These are phyloP conservation scores for Amoeboaphelidium occidentale DNA, from an alignment of 371 early-diverging fungal genomes.

Conservation along the genomic window DNA sequence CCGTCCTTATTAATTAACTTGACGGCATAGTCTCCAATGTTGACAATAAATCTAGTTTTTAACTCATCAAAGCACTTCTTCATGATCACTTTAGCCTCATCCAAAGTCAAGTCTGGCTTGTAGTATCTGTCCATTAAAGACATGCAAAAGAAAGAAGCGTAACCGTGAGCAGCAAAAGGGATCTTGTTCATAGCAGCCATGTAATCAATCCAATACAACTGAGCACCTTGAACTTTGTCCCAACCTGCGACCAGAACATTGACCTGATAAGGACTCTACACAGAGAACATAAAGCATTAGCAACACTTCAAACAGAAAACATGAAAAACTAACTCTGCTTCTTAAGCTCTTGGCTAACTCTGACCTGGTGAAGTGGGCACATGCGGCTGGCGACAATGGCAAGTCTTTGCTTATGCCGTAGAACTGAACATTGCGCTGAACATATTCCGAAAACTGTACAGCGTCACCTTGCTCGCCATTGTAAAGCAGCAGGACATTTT, in stretches of 20 bases:
- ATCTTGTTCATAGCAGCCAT: slow-evolving; percentile 50
- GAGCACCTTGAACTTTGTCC: slow-evolving; percentile 35
- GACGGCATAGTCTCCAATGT: slow-evolving; percentile 52
- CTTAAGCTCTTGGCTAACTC: slow-evolving; percentile 67
- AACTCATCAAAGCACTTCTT: slow-evolving; percentile 65
- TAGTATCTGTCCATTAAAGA: slow-evolving; percentile 84
- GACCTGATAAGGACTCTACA: slow-evolving; percentile 59
- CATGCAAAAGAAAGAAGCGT: slow-evolving; percentile 66
- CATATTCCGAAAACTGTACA: slow-evolving; percentile 80
- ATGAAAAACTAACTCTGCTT: slow-evolving; percentile 45
- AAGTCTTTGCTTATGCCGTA: slow-evolving; percentile 55
- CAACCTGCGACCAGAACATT: slow-evolving; percentile 71
- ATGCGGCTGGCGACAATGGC: slow-evolving; percentile 47
- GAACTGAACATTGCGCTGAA: slow-evolving; percentile 73
- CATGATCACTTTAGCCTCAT: slow-evolving; percentile 52
- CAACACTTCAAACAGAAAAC: neutral
- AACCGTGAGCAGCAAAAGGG: slow-evolving; percentile 79
- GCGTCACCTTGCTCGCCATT: slow-evolving; percentile 87
- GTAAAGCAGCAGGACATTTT: slow-evolving; percentile 53
- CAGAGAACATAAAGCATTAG: neutral
- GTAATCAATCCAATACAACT: slow-evolving; percentile 83
- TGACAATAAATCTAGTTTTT: slow-evolving; percentile 59
- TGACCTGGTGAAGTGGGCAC: slow-evolving; percentile 59
- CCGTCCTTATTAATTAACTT: slow-evolving; percentile 69
- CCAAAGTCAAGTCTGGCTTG: slow-evolving; percentile 47